Conservation (phyloP, 352 stramenopile species). For the Globisporangium acanthophoron region DNA sequence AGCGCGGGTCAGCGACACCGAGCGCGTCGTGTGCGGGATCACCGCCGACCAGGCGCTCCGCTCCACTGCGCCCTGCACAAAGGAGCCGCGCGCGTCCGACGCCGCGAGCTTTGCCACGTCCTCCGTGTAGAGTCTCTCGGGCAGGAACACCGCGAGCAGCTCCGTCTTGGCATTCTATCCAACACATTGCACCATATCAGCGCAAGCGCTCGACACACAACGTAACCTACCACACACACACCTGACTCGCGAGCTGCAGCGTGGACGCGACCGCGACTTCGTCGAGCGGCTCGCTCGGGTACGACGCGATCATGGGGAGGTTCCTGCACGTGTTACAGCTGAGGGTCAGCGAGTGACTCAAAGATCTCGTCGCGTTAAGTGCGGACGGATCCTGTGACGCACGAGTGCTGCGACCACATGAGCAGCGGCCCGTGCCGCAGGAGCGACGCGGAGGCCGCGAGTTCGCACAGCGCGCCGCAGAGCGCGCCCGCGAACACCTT, state of each 20-base stretch:
- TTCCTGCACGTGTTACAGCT: slow-evolving; percentile 18
- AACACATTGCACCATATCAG: too few species aligned
- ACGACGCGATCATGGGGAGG: slow-evolving; percentile 36
- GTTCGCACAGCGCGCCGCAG: slow-evolving; percentile 19
- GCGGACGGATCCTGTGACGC: slow-evolving; percentile 15
- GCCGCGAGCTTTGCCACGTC: slow-evolving; percentile 37
- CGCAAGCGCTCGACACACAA: too few species aligned
- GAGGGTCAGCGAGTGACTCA: not conserved
- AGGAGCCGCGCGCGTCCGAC: slow-evolving; percentile 19
- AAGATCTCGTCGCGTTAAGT: not conserved
- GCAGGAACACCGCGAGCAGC: slow-evolving; percentile 56
- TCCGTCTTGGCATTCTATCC: slow-evolving; percentile 17
- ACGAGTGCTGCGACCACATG: slow-evolving; percentile 65
- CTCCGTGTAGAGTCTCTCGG: slow-evolving; percentile 31
- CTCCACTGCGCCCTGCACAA: slow-evolving; percentile 41
- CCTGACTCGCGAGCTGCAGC: slow-evolving; percentile 13
- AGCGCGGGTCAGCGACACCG: slow-evolving; percentile 23
- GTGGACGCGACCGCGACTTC: slow-evolving; percentile 28
- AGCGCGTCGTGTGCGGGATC: slow-evolving; percentile 66
- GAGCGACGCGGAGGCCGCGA: slow-evolving; percentile 17
- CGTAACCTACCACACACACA: not conserved
- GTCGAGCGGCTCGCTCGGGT: slow-evolving; percentile 42
- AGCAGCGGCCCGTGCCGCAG: slow-evolving; percentile 54
- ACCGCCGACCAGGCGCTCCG: slow-evolving; percentile 53
- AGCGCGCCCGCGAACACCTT: slow-evolving; percentile 13